A percentile compares a stretch with the other conserved stretches of the same genome.
phyloP scores from a whole-genome alignment of 2,329 filamentous ascomycete genomes.

The Pseudocercospora cruenta region DNA sequence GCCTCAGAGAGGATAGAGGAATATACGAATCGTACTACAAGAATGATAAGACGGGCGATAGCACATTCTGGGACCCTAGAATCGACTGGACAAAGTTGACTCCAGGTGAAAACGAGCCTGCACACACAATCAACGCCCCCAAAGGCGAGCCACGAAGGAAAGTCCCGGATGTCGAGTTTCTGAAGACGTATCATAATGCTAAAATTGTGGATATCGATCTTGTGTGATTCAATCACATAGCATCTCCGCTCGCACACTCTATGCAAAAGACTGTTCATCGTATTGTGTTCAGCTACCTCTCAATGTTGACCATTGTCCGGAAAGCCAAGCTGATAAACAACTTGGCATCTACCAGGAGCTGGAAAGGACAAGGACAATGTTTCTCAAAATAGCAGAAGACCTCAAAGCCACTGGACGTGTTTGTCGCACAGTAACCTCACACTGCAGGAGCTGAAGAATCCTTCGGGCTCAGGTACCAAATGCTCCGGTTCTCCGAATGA shows the following conservation, averaged over 20 bases:
- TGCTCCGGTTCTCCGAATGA: neutral
- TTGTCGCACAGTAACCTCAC: neutral
- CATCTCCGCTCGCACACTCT: neutral
- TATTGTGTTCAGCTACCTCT: no score
- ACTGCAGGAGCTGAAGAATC: neutral
- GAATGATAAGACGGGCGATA: neutral
- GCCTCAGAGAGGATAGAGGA: neutral
- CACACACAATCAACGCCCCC: conserved; percentile 12
- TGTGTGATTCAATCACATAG: neutral
- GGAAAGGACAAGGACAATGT: neutral
- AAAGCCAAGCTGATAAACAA: conserved; percentile 1
- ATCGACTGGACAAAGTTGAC: conserved; percentile 12
- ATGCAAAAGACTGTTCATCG: no score
- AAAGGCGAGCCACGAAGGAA: conserved; percentile 12
- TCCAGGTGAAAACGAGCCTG: neutral
- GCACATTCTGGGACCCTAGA: conserved; percentile 18
- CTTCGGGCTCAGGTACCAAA: neutral
- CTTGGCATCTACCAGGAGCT: neutral
- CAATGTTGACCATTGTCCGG: no score
- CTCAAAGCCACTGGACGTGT: neutral
- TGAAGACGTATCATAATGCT: neutral
- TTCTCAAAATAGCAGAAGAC: neutral
- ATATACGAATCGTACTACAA: conserved; percentile 2
- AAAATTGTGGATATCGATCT: conserved; percentile 12
- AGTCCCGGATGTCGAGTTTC: conserved; percentile 11